These are phyloP conservation scores for Paracoccidioides lutzii DNA, from an alignment of 2,329 filamentous ascomycete species.

Conservation along the genomic window DNA sequence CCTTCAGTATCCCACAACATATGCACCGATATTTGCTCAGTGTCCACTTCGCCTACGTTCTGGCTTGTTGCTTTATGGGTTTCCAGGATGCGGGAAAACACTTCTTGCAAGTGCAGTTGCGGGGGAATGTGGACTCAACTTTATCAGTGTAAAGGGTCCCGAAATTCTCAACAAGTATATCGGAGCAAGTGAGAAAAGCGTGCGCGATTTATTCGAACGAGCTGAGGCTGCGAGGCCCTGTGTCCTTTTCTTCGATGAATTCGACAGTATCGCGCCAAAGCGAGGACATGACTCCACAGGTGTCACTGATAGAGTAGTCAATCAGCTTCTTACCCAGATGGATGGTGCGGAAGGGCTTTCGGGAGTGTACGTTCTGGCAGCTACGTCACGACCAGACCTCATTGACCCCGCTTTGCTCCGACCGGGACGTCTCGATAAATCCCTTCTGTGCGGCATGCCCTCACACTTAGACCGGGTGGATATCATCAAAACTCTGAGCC, in stretches of 20 bases:
- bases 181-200: conserved; percentile 89
- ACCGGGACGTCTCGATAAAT: conserved; percentile 88
- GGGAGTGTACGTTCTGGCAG: conserved; percentile 91
- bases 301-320: conserved; percentile 96
- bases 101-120: conserved; percentile 92
- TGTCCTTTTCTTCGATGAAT: conserved; percentile 96
- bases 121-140: conserved; percentile 93
- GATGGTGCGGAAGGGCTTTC: conserved; percentile 91
- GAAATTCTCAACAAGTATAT: conserved; percentile 99
- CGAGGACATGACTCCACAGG: conserved; percentile 93
- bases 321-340: conserved; percentile 97
- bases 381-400: conserved; percentile 81
- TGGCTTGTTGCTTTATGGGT: conserved; percentile 84
- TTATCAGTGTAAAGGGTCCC: conserved; percentile 94
- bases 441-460: conserved; percentile 81
- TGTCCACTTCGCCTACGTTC: conserved; percentile 91
- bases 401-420: conserved; percentile 89
- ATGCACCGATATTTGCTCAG: conserved; percentile 92
- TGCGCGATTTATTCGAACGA: conserved; percentile 87
- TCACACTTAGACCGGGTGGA: conserved; percentile 67
- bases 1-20: conserved; percentile 91
- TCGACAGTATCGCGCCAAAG: conserved; percentile 95
- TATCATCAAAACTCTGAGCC: conserved; percentile 72
- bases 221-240: conserved; percentile 78
- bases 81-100: conserved; percentile 92